phyloP scores from a whole-genome alignment of 768 basidiomycete genomes.

The Kwoniella botswanensis region DNA sequence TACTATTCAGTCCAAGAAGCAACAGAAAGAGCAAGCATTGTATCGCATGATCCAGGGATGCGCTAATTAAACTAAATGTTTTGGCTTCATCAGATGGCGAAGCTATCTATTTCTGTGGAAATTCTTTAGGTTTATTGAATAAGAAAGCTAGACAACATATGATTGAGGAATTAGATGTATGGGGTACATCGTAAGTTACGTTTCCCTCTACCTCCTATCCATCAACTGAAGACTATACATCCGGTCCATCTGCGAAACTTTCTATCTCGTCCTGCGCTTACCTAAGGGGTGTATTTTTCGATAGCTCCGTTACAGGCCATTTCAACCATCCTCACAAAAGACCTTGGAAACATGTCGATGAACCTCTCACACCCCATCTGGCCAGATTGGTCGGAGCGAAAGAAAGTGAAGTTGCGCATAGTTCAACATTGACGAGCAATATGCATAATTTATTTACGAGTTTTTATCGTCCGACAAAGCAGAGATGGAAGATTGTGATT shows the following conservation, averaged over 20 bases:
- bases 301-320: conserved; percentile 84
- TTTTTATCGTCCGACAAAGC: conserved; percentile 86
- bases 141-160: conserved; percentile 74
- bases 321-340: conserved; percentile 83
- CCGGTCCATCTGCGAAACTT: too few relatives aligned
- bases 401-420: conserved; percentile 89
- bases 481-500: conserved; percentile 90
- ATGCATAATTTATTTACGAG: conserved; percentile 92
- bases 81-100: conserved; percentile 37
- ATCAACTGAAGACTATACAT: too few relatives aligned
- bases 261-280: background rate
- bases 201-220: background rate
- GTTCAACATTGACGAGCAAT: conserved; percentile 93
- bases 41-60: too few relatives aligned
- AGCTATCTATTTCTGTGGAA: conserved; percentile 86
- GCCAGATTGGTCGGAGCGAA: conserved; percentile 85
- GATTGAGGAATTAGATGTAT: conserved; percentile 80
- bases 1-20: background rate
- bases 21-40: too few relatives aligned
- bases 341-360: conserved; percentile 80
- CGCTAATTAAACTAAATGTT: too few relatives aligned
- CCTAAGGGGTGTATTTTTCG: conserved; percentile 3
- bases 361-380: conserved; percentile 72
- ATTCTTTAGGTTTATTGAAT: conserved; percentile 85
- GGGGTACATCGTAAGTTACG: conserved; percentile 67